These are phyloP conservation scores for Scutellaria baicalensis DNA, from an alignment of 257 asterid species.

Conservation along the genomic window DNA sequence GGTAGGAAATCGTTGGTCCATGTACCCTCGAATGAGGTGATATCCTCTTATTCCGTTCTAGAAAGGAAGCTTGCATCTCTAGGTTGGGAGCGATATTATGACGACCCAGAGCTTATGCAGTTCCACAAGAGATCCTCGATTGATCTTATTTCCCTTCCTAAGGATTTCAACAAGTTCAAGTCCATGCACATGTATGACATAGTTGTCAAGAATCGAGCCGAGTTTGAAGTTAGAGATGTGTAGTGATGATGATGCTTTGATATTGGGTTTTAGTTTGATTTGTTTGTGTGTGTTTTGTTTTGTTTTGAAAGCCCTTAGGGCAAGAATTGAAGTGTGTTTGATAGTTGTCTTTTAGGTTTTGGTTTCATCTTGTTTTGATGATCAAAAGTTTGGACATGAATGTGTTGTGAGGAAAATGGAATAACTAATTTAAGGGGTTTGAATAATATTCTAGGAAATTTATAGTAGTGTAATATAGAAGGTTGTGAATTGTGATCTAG, in stretches of 20 bases:
- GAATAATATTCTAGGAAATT: neutral
- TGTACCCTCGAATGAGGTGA: slow-evolving; percentile 24
- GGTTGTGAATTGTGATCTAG: neutral
- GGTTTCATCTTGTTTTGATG: too few relatives aligned
- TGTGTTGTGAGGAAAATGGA: neutral
- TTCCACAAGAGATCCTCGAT: slow-evolving; percentile 35
- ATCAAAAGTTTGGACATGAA: neutral
- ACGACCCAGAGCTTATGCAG: slow-evolving; percentile 38
- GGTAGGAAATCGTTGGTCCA: slow-evolving; percentile 32
- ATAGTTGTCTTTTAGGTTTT: neutral
- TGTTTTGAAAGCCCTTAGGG: neutral
- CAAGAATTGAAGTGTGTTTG: neutral
- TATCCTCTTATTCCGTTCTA: slow-evolving; percentile 26
- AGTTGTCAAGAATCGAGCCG: slow-evolving; percentile 45
- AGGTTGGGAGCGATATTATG: slow-evolving; percentile 46
- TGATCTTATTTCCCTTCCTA: slow-evolving; percentile 46
- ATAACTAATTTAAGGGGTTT: neutral
- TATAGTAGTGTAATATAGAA: neutral
- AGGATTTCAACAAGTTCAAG: slow-evolving; percentile 41
- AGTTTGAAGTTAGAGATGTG: slow-evolving; percentile 36
- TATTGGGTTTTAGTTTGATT: neutral
- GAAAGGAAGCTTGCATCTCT: slow-evolving; percentile 21
- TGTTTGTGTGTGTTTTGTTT: neutral
- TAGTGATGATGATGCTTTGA: neutral
- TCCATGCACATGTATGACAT: slow-evolving; percentile 51